Conservation (phyloP, 805 yeast genomes). For the Hanseniaspora valbyensis region DNA sequence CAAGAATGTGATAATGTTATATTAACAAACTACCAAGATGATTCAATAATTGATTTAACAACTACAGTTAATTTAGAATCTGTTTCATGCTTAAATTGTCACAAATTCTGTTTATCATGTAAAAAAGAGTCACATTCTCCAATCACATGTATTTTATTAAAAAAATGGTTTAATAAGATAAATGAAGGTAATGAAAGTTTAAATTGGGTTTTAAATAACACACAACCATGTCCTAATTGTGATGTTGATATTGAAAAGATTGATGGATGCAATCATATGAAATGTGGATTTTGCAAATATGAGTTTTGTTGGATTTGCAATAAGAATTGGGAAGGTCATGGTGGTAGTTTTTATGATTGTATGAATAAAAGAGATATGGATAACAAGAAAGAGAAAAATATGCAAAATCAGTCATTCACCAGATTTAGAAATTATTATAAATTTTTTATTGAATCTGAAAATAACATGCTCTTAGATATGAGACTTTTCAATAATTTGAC, state of each 20-base stretch:
- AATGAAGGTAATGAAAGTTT: constrained; percentile 79
- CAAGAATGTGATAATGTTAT: constrained; percentile 55
- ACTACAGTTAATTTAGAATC: constrained; percentile 38
- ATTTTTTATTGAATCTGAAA: constrained; percentile 63
- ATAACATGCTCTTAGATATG: constrained; percentile 62
- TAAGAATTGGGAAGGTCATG: constrained; percentile 65
- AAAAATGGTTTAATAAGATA: constrained; percentile 66
- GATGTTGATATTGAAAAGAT: constrained; percentile 70
- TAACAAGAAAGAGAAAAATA: constrained; percentile 27
- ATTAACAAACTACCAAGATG: constrained; percentile 24
- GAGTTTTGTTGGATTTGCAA: constrained; percentile 93
- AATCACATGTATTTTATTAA: constrained; percentile 60
- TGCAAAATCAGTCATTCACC: constrained; percentile 34
- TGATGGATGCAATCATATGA: constrained; percentile 97
- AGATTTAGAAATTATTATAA: constrained; percentile 67
- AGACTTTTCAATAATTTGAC: constrained; percentile 46
- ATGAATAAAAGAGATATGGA: constrained; percentile 37
- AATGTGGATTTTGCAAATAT: constrained; percentile 60
- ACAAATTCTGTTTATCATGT: constrained; percentile 72
- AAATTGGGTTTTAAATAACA: constrained; percentile 75
- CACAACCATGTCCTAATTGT: constrained; percentile 82
- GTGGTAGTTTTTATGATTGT: constrained; percentile 55
- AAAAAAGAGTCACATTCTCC: constrained; percentile 70
- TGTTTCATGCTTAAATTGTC: constrained; percentile 55
- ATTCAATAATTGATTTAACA: constrained; percentile 22